phyloP scores from a whole-genome alignment of 1,284 basidiomycete genomes.

The Microbotryum lychnidis-dioicae region DNA sequence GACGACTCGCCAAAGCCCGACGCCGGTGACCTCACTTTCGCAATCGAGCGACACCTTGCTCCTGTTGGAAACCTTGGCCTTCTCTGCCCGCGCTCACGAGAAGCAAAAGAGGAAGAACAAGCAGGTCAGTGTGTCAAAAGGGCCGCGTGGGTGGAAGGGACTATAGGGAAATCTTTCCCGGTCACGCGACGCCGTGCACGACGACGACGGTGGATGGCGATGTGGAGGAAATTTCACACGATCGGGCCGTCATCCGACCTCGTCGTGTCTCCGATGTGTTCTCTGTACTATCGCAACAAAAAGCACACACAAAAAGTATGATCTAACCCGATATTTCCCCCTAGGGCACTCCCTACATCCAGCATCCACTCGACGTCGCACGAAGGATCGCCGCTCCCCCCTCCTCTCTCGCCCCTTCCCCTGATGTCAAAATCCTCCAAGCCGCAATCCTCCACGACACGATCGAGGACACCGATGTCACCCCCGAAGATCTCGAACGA shows the following conservation, averaged over 20 bases:
- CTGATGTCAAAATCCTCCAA: conserved; percentile 32
- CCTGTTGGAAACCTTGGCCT: conserved; percentile 16
- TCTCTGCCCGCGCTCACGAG: conserved; percentile 18
- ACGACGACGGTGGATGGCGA: no score
- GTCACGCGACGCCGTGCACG: no score
- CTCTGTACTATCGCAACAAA: no score
- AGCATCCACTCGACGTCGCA: conserved; percentile 28
- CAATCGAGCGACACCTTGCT: background rate
- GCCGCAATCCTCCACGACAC: conserved; percentile 44
- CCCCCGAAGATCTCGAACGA: conserved; percentile 28
- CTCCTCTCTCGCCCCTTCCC: conserved; percentile 3
- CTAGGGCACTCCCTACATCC: conserved; percentile 20
- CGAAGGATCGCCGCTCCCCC: conserved; percentile 2
- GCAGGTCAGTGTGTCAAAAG: no score
- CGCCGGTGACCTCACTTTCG: background rate
- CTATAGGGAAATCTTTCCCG: no score
- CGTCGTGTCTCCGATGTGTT: no score
- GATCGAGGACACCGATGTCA: conserved; percentile 44
- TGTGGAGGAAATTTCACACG: no score
- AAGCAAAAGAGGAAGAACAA: conserved; percentile 20
- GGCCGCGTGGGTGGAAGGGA: no score
- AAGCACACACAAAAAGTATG: no score
- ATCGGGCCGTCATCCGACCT: no score
- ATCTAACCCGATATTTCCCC: background rate
- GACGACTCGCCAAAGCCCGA: background rate